phyloP scores from a whole-genome alignment of 495 filamentous ascomycete genomes.

The Annulohypoxylon stygium region DNA sequence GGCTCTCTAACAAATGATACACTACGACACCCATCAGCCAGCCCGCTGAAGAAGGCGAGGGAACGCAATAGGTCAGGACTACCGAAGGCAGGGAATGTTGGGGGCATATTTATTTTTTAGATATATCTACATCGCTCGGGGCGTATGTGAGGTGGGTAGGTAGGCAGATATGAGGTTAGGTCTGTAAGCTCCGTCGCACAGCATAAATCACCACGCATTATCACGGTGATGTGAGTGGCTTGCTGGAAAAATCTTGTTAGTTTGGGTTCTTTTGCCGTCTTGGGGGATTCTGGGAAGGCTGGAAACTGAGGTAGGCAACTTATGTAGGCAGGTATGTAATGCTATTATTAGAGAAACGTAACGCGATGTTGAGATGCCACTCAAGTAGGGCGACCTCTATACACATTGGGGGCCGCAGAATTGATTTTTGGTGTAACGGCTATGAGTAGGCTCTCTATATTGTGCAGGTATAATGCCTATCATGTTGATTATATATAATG shows the following conservation, averaged over 20 bases:
- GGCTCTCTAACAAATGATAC: neutral
- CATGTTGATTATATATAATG: neutral
- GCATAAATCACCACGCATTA: constrained; percentile 35
- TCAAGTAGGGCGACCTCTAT: neutral
- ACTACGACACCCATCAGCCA: neutral
- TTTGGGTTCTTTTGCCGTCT: neutral
- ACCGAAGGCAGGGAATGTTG: constrained; percentile 1
- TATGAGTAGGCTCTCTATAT: neutral
- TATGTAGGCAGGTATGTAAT: neutral
- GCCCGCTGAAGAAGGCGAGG: neutral
- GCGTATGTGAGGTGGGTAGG: neutral
- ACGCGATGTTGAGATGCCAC: neutral
- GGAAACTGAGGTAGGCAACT: neutral
- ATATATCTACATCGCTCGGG: neutral
- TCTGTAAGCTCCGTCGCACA: constrained; percentile 23
- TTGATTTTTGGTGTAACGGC: constrained; percentile 16
- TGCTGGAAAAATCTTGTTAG: neutral
- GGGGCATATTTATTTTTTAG: neutral
- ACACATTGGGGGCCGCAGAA: constrained; percentile 14
- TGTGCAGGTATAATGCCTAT: neutral
- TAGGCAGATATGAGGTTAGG: neutral
- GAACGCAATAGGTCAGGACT: neutral
- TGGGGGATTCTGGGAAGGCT: neutral
- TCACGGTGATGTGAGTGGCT: constrained; percentile 5
- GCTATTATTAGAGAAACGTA: neutral